Evolutionary conservation across 1,284 basidiomycete species (phyloP).

Genomic region (Fomes fomentarius): DNA sequence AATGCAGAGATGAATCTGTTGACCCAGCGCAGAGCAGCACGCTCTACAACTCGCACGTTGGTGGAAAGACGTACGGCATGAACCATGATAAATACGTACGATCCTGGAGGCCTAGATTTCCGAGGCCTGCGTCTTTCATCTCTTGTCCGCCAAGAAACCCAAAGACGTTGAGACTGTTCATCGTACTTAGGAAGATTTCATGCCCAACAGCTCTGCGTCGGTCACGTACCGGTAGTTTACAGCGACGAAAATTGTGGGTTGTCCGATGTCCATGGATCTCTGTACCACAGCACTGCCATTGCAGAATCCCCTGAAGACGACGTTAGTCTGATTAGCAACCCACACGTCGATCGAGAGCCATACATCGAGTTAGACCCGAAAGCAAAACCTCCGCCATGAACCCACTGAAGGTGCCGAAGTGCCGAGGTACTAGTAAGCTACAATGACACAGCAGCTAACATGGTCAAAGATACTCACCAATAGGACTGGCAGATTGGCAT

Average conservation of each 20-base stretch:
- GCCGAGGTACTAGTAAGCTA: not conserved
- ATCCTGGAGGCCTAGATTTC: conserved; percentile 54
- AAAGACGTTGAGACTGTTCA: conserved; percentile 29
- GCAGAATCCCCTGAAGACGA: not conserved
- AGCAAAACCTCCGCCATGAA: conserved; percentile 12
- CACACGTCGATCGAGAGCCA: not conserved
- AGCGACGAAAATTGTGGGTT: not conserved
- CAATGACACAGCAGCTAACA: not conserved
- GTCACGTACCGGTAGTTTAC: conserved; percentile 1
- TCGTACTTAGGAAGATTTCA: not conserved
- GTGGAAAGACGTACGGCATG: too few relatives aligned
- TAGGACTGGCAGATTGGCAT: conserved; percentile 54
- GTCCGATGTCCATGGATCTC: conserved; percentile 13
- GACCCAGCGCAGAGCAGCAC: conserved; percentile 57
- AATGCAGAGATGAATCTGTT: conserved; percentile 36
- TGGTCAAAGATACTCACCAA: conserved; percentile 39
- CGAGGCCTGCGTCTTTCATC: conserved; percentile 48
- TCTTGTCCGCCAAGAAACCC: conserved; percentile 52
- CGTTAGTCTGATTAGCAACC: not conserved
- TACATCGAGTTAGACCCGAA: not conserved
- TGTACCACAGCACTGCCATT: not conserved
- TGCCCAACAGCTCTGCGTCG: too few relatives aligned
- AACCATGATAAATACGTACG: conserved; percentile 40
- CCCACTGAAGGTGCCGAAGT: not conserved
- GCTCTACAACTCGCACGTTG: too few relatives aligned